Evolutionary conservation across 768 basidiomycete genomes (phyloP), one percentile per base, ranked within the genome.

Genomic region (Auriscalpium vulgare): DNA sequence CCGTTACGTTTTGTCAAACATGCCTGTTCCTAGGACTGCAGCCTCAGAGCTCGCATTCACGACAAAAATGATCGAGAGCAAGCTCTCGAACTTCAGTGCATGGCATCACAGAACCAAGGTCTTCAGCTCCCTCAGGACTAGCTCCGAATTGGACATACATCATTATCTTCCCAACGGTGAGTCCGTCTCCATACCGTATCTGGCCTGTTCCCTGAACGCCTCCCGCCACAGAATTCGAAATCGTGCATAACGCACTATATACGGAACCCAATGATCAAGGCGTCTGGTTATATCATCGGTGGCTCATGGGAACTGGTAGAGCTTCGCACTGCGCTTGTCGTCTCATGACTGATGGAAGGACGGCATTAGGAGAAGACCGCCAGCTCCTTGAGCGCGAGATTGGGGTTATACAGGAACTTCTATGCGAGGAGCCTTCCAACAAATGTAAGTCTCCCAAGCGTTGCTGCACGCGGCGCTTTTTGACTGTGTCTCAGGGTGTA

Each of bases 281-380:
- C 58, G 92, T 91, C 1, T 99, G 97, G 97, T 83, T 99, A 56
- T 99, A 98, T 68, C 97, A 98, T 65, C 83, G 94, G n/a, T 98
- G 95, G 94, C 77, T 99, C 2, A 80, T 97, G 52, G 92, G 91
- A 8, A 70, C 80, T 59, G 87, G 94, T 87, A 57, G 78, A 13
- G 40, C 17, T 37, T 11, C 17, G 13, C 44, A n/a, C n/a, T 35
- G 10, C 38, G 37, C 37, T 10, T 16, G 8, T 53, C 40, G 10
- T n/a, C 47, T 10, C 16, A 8, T 44, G 19, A 29, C 23, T 21
- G 46, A 19, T 10, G 13, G 19, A 19, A 1, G 10, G 5, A 43
- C 37, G 37, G 11, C 16, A 29, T 9, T 58, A 89, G 92, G 86
- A 8, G 75, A 84, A 2, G 76, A 84, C 55, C 72, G 74, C 54